Base-by-base conservation (phyloP, 768 basidiomycete genomes). In the Paxillus involutus region DNA sequence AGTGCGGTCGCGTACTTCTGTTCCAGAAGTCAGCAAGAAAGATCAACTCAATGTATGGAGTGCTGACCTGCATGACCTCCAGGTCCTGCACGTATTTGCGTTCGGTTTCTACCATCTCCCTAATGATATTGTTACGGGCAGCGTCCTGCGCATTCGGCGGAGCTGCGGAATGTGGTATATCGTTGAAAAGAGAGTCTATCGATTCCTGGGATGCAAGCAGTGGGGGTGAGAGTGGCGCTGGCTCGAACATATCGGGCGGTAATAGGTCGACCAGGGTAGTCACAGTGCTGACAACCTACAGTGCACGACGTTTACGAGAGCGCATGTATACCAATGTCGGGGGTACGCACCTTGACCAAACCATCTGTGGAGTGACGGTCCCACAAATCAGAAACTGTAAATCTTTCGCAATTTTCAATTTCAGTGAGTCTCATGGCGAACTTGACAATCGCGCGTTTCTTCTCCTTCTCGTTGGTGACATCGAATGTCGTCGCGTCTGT, bases 21-120 rank as follows among this genome's bases (percentile, higher is more conserved):
- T 3, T 42, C 37, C 11, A 55, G 47, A 55, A 42, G 64, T 59
- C 53, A 67, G 59, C 8, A 55, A 51, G 44, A 24, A 41, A 6
- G 37, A 19, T 51, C 52, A 19, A 43, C 56, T 14, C 47, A 56
- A 26, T 49, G 16, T 7, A 56, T 49, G 45, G 3, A 21, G 0
- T 30, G 67, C 86, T 64, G 60, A 93, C 94, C 83, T 96, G 94
- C 80, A 98, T 90, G 64, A 94, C 86, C 70, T 97, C 94, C 59
- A 99, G 77, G 73, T 98, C 97, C 71, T 92, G 89, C 6, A 98
- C 96, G 70, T 93, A 98, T 74, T 94, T 94, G 61, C 92, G 86
- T 71, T 99, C 97, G 0, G 94, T 98, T 71, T 92, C 90, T 45
- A 98, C 83, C 61, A 98, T 84, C 73, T 99, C 97, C 64, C 82